A percentile compares a stretch with the other conserved stretches of the same genome.
These are phyloP conservation scores for Strobilomyces confusus DNA, from an alignment of 768 basidiomycete species.

Conservation along the genomic window DNA sequence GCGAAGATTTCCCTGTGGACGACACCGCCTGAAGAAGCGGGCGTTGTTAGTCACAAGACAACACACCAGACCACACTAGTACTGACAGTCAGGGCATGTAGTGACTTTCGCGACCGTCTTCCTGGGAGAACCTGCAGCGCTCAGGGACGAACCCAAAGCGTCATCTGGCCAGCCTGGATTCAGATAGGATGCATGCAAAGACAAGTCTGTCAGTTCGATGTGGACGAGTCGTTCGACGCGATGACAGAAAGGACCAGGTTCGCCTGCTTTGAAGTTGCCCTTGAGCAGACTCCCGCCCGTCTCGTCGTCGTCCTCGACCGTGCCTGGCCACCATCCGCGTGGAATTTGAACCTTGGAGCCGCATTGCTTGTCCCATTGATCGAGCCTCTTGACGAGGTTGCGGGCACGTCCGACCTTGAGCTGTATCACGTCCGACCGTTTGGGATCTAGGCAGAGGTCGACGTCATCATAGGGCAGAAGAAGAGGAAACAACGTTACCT, in stretches of 20 bases:
- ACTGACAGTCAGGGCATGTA: slow-evolving; percentile 44
- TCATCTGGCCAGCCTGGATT: slow-evolving; percentile 44
- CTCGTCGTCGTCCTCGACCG: slow-evolving; percentile 38
- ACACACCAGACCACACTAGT: slow-evolving; percentile 13
- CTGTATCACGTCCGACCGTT: slow-evolving; percentile 42
- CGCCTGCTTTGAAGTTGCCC: slow-evolving; percentile 59
- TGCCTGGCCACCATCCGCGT: slow-evolving; percentile 70
- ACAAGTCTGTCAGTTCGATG: slow-evolving; percentile 72
- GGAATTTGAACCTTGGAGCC: slow-evolving; percentile 70
- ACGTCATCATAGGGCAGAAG: slow-evolving; percentile 6
- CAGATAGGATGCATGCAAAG: slow-evolving; percentile 55
- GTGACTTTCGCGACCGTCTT: slow-evolving; percentile 18
- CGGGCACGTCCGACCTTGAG: slow-evolving; percentile 79
- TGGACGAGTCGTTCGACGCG: slow-evolving; percentile 77
- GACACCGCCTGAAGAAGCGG: slow-evolving; percentile 43
- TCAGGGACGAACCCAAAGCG: slow-evolving; percentile 20
- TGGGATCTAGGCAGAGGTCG: slow-evolving; percentile 24
- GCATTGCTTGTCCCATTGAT: slow-evolving; percentile 81
- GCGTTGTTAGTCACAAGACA: slow-evolving; percentile 5
- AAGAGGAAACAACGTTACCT: slow-evolving; percentile 38
- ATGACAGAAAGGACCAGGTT: slow-evolving; percentile 63
- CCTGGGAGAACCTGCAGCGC: slow-evolving; percentile 12
- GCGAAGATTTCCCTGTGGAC: slow-evolving; percentile 79
- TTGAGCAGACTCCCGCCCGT: slow-evolving; percentile 50
- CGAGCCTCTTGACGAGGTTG: slow-evolving; percentile 67